Base-by-base conservation (phyloP, 2,329 filamentous ascomycete genomes). In the Aureobasidium sp. region DNA sequence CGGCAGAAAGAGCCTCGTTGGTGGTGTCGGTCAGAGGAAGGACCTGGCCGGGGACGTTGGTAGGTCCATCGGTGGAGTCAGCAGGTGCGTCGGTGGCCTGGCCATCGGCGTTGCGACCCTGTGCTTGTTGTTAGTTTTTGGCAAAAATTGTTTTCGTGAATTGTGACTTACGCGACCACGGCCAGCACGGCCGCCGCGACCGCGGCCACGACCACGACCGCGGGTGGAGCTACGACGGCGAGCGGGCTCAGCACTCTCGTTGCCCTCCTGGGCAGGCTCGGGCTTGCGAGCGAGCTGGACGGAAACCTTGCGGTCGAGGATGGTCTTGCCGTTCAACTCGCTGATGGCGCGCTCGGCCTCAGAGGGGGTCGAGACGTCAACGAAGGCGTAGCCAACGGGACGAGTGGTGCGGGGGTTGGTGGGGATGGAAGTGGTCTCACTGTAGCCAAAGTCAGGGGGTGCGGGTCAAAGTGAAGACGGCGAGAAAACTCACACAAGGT, bases 341-440 rank as follows among this genome's bases (percentile, higher is more conserved):
- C 84, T 82, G 70, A 99, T 97, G 73, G 94, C 94, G 76, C 91
- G 90, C 79, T 96, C 90, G 66, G 94, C 94, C 81, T 97, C 94
- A 67, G 85, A 85, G 63, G 94, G 90, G 66, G 93, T 96, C 64
- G 90, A 95, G 67, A 99, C 88, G 74, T 97, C 94, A 75, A 99
- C 94, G 75, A 99, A 99, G 74, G 94, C 94, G 78, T 97, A 99
- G 74, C 94, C 94, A 75, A 99, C 94, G 66, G 94, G 93, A 75
- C 94, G 93, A 78, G 91, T 93, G 78, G 93, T 99, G 77, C 94
- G 93, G 74, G 94, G 94, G 83, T 99, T 97, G 84, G 95, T 96
- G 69, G 94, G 94, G 78, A 99, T 99, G 70, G 94, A 97, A 77
- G 93, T 93, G 77, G 90, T 95, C 83, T 99, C 94, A 78, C 94